phyloP scores from a whole-genome alignment of 139 green algal genomes.

The Medakamo hakoo region DNA sequence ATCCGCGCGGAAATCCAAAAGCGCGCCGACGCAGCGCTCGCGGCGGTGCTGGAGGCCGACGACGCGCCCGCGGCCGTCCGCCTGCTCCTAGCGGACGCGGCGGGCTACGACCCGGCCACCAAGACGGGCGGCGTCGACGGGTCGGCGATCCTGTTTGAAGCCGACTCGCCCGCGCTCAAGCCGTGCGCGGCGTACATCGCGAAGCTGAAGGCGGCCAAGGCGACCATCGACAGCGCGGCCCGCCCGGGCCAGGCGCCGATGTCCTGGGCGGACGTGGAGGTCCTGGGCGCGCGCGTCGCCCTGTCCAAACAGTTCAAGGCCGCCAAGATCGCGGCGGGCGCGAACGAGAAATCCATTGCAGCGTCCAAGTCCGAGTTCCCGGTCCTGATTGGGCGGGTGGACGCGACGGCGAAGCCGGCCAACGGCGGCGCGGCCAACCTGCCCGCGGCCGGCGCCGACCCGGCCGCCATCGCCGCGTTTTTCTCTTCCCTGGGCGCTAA shows the following conservation, averaged over 20 bases:
- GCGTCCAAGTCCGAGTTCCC: neutral
- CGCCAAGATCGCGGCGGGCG: neutral
- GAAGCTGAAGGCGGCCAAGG: slow-evolving; percentile 38
- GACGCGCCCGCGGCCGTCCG: slow-evolving; percentile 32
- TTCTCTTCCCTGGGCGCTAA: slow-evolving; percentile 21
- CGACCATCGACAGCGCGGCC: slow-evolving; percentile 35
- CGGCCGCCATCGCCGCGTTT: slow-evolving; percentile 24
- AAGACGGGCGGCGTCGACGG: slow-evolving; percentile 59
- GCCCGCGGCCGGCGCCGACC: slow-evolving; percentile 14
- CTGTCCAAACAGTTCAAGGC: neutral
- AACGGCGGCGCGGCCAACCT: slow-evolving; percentile 17
- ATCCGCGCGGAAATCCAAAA: slow-evolving; percentile 8
- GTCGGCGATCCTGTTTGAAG: slow-evolving; percentile 53
- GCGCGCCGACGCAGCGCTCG: slow-evolving; percentile 10
- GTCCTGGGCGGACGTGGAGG: slow-evolving; percentile 44
- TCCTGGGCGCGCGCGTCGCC: slow-evolving; percentile 27
- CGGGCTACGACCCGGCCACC: slow-evolving; percentile 42
- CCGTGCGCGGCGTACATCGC: slow-evolving; percentile 33
- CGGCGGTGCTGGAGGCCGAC: slow-evolving; percentile 25
- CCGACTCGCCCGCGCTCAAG: slow-evolving; percentile 46
- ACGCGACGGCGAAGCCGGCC: slow-evolving; percentile 11
- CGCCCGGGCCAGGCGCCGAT: slow-evolving; percentile 28
- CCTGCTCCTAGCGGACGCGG: slow-evolving; percentile 55
- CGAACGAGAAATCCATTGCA: neutral
- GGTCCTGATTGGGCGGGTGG: slow-evolving; percentile 40